These are phyloP conservation scores for Verticillium klebahnii DNA, from an alignment of 2,329 filamentous ascomycete species.

Conservation along the genomic window DNA sequence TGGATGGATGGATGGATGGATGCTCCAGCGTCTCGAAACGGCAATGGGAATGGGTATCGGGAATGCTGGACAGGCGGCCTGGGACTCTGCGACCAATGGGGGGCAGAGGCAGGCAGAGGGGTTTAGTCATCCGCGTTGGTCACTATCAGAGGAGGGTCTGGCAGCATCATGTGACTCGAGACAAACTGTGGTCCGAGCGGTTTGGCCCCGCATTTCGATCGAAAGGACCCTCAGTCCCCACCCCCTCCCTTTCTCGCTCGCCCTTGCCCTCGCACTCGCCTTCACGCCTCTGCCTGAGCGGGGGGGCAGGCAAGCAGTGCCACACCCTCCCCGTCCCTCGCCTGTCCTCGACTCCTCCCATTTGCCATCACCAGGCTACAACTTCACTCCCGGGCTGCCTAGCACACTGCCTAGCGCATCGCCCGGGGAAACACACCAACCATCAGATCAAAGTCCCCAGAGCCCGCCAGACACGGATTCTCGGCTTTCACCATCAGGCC, in stretches of 20 bases:
- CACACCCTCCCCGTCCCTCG: too few species aligned
- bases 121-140: neutral
- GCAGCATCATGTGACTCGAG: neutral
- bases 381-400: neutral
- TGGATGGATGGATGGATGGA: neutral
- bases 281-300: too few species aligned
- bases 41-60: neutral
- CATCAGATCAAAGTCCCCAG: neutral
- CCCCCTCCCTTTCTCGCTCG: too few species aligned
- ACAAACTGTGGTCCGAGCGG: neutral
- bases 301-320: too few species aligned
- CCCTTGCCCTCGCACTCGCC: too few species aligned
- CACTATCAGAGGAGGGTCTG: neutral
- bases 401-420: neutral
- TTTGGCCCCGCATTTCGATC: too few species aligned
- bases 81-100: neutral
- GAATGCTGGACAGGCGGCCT: too few species aligned
- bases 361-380: neutral
- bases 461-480: neutral
- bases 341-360: too few species aligned
- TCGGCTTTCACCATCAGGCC: neutral
- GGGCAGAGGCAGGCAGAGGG: neutral
- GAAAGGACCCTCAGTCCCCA: too few species aligned
- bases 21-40: neutral
- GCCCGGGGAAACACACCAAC: neutral